Base-by-base conservation (phyloP, 257 asterid species). In the Cinchona pubescens region DNA sequence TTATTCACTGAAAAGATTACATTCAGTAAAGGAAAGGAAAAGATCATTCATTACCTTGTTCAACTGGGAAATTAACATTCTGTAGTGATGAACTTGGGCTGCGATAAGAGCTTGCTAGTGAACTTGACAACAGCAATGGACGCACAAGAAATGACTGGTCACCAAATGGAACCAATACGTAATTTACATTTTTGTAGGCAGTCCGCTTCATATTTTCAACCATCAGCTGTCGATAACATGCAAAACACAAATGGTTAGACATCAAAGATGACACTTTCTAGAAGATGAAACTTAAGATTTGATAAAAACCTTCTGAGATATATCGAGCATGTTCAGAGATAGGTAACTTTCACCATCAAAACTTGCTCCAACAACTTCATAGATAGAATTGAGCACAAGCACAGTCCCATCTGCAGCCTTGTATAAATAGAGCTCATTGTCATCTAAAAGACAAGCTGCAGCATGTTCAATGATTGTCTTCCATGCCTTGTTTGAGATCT, bases 391-490 rank as follows among this genome's bases (percentile, higher is more conserved):
- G 67, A 93, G 83, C 29, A 89, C 67, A 59, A 93, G 85, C 62
- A 55, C 66, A 29, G 74, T 76, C 60, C 87, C 88, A 29, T 74
- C 83, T 23, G 72, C 83, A 21, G 82, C 67, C 51, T 59, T 75
- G 74, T 81, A 91, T 56, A 79, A 15, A 79, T 87, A 87, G 29
- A 73, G 80, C 72, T 84, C 85, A 42, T 81, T 82, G 37, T 85
- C 85, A 21, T 92, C 96, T 70, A 85, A 51, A 13, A 12, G 70
- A 74, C 94, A 90, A 14, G 85, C 81, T 2, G 5, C 49, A 27
- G 96, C 97, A 56, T 94, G 98, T 25, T 32, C 58, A 10, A 87
- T 76, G 55, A 94, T 90, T 40, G 84, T 83, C 46, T 84, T 87
- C 98, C 98, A 94, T 63, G 74, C 51, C 86, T 78, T 90, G 58